Evolutionary conservation across 176 grass and related monocot species (phyloP), one percentile per base, ranked within the genome.

Genomic region (Pontederia crassipes): DNA sequence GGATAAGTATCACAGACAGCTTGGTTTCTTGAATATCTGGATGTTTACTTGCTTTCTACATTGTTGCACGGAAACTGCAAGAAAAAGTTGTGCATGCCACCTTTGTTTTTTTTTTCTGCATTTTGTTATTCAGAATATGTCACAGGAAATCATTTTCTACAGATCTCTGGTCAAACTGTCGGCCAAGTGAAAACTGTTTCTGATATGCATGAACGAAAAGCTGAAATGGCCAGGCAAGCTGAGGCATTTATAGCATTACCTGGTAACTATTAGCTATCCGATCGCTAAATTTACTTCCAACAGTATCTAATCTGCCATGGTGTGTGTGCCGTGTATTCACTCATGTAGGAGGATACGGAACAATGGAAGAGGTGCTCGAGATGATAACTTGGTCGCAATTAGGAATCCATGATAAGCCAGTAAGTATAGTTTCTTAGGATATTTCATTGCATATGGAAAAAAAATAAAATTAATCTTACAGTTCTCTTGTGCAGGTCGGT

Each of bases 311-410:
- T 47, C 11, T 8, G 52, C 20, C 16, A 13, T 20, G 11, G 57
- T 40, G 32, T 40, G 32, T 40, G 32, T 49, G 7, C 11, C 57
- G 24, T 45, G 45, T n/a, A 59, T 10, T n/a, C 2, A 1, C 45
- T 27, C 45, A 17, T 9, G 6, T n/a, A 95, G 91, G 91, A 69
- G 91, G 91, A 48, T 97, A 91, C 74, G 93, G 93, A 73, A 97
- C 93, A 62, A 97, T 97, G 93, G 93, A 97, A 62, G 87, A 91
- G 70, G 66, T 97, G 65, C 56, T 97, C 73, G 87, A 97, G 87
- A 97, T 97, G 92, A 97, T 91, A 55, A 88, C 92, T 74, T 97
- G 92, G 92, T 85, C 92, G 59, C 92, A 97, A 64, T 79, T 97
- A 10, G 92, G 92, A 70, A 97, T 97, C 54, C 92, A 96, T 73